Conservation (phyloP, 148 eudicot genomes). For the Chenopodium berlandieri region DNA sequence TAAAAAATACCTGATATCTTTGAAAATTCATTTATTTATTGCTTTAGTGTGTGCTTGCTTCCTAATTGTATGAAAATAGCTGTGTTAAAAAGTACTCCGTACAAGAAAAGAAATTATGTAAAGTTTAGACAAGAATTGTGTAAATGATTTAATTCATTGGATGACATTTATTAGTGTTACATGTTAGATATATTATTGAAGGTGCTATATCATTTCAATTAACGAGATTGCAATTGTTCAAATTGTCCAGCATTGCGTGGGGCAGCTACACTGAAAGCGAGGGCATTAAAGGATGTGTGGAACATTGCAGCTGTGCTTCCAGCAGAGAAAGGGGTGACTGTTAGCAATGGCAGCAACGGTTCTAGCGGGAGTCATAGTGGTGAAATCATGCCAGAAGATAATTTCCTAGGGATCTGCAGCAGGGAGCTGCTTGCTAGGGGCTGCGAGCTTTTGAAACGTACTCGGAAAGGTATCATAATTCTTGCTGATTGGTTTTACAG, state of each 20-base stretch:
- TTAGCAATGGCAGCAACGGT: slow-evolving; percentile 42
- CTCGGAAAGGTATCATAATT: slow-evolving; percentile 63
- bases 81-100: not conserved
- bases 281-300: slow-evolving; percentile 93
- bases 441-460: slow-evolving; percentile 77
- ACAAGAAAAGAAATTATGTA: not conserved
- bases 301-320: slow-evolving; percentile 89
- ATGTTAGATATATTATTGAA: not conserved
- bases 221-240: not conserved
- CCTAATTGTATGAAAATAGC: not conserved
- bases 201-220: not conserved
- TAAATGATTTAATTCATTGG: not conserved
- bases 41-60: not conserved
- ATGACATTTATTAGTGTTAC: not conserved
- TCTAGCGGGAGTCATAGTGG: slow-evolving; percentile 74
- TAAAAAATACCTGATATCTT: not conserved
- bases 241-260: slow-evolving; percentile 69
- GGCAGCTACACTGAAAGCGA: slow-evolving; percentile 85
- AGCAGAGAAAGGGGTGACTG: slow-evolving; percentile 56
- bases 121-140: not conserved
- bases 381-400: slow-evolving; percentile 74
- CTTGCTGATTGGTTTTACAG: not conserved
- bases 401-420: slow-evolving; percentile 75
- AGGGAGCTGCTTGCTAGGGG: slow-evolving; percentile 79
- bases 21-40: too few species aligned